Evolutionary conservation across 148 eudicot species (phyloP).

Genomic region (Polygonum maritimum): DNA sequence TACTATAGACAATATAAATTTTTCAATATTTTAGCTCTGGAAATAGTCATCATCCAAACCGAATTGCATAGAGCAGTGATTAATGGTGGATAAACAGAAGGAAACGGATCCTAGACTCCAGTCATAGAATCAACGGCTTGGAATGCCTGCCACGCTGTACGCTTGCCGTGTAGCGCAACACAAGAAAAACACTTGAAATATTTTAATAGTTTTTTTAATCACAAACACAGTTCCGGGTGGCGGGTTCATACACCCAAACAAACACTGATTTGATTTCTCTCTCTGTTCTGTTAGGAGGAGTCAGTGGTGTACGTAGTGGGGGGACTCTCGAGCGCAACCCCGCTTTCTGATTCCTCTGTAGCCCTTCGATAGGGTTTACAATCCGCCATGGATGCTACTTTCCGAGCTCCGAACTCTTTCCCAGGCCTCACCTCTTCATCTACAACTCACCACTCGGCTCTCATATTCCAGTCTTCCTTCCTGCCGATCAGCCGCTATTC

Average conservation of each 20-base stretch:
- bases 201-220: not conserved
- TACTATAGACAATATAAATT: too few relatives aligned
- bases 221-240: not conserved
- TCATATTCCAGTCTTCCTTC: not conserved
- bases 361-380: not conserved
- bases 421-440: not conserved
- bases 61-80: too few relatives aligned
- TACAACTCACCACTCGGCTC: not conserved
- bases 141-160: too few relatives aligned
- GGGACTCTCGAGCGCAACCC: not conserved
- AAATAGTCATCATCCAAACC: too few relatives aligned
- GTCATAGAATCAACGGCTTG: too few relatives aligned
- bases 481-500: constrained; percentile 1
- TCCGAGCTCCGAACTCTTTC: not conserved
- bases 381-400: constrained; percentile 5
- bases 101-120: too few relatives aligned
- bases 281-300: not conserved
- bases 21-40: too few relatives aligned
- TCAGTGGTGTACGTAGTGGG: not conserved
- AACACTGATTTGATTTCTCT: not conserved
- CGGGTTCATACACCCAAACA: not conserved
- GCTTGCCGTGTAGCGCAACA: not conserved
- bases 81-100: too few relatives aligned
- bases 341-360: not conserved
- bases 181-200: not conserved